These are phyloP conservation scores for Chlamydomonas sphaeroides DNA, from an alignment of 139 green algal species.

Conservation along the genomic window DNA sequence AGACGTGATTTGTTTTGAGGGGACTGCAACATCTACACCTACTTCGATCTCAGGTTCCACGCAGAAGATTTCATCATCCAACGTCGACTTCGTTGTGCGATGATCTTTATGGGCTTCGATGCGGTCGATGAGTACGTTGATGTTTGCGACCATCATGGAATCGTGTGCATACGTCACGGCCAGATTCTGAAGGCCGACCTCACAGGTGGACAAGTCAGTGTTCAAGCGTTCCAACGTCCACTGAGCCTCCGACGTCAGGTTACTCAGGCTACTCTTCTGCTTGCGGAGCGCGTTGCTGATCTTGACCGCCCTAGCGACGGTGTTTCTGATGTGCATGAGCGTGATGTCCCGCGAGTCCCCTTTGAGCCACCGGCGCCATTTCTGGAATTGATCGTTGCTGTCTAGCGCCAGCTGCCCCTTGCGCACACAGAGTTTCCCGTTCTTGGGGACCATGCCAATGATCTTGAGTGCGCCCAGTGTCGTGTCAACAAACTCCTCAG, in stretches of 20 bases:
- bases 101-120: background rate
- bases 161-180: background rate
- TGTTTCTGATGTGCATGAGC: conserved; percentile 21
- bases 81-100: too few species aligned
- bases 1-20: too few species aligned
- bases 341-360: conserved; percentile 27
- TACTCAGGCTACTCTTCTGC: background rate
- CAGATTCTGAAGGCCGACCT: conserved; percentile 6
- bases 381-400: background rate
- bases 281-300: background rate
- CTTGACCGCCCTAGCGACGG: background rate
- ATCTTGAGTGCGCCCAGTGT: conserved; percentile 17
- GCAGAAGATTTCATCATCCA: too few species aligned
- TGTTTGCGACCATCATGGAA: conserved; percentile 26
- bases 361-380: conserved; percentile 6
- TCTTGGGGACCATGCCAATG: conserved; percentile 35
- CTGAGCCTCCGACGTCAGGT: too few species aligned
- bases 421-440: conserved; percentile 25
- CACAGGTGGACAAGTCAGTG: background rate
- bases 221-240: conserved; percentile 13
- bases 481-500: conserved; percentile 25
- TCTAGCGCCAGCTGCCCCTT: conserved; percentile 25
- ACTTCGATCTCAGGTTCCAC: too few species aligned
- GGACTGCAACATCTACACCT: too few species aligned
- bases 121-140: conserved; percentile 7